Evolutionary conservation across 2,329 filamentous ascomycete species (phyloP).

Genomic region (Alternaria sp.): DNA sequence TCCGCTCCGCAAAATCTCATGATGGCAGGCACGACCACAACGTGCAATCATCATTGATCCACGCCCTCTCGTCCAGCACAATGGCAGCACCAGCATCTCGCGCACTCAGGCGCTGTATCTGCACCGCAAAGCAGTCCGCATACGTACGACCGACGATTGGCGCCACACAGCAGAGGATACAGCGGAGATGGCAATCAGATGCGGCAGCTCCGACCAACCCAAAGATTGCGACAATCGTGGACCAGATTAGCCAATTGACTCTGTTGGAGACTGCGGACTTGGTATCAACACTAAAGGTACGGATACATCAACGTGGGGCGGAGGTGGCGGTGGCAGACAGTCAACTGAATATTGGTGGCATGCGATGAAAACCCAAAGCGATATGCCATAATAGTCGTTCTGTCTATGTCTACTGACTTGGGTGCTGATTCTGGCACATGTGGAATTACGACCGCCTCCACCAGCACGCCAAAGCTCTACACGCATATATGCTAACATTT

Average conservation of each 20-base stretch:
- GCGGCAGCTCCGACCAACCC: conserved; percentile 73
- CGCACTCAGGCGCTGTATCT: conserved; percentile 56
- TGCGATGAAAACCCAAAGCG: not conserved
- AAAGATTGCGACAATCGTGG: conserved; percentile 94
- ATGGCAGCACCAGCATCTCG: conserved; percentile 58
- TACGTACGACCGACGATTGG: conserved; percentile 45
- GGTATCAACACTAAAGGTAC: conserved; percentile 92
- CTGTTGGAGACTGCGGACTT: conserved; percentile 97
- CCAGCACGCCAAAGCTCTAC: not conserved
- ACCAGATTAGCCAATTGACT: conserved; percentile 98
- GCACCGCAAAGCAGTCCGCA: conserved; percentile 39
- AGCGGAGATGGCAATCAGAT: conserved; percentile 88
- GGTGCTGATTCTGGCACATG: not conserved
- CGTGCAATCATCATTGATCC: conserved; percentile 29
- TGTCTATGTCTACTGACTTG: not conserved
- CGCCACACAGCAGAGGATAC: conserved; percentile 48
- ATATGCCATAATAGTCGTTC: not conserved
- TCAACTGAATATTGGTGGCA: not conserved
- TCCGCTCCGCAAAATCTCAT: conserved; percentile 43
- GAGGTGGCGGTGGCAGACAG: not conserved
- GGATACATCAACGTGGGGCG: conserved; percentile 8
- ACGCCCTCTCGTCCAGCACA: conserved; percentile 25
- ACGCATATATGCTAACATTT: conserved; percentile 9
- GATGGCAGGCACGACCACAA: conserved; percentile 28
- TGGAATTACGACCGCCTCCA: not conserved